Evolutionary conservation across 441 rosid genomes (phyloP).

Genomic region (Euphorbia celastroides): DNA sequence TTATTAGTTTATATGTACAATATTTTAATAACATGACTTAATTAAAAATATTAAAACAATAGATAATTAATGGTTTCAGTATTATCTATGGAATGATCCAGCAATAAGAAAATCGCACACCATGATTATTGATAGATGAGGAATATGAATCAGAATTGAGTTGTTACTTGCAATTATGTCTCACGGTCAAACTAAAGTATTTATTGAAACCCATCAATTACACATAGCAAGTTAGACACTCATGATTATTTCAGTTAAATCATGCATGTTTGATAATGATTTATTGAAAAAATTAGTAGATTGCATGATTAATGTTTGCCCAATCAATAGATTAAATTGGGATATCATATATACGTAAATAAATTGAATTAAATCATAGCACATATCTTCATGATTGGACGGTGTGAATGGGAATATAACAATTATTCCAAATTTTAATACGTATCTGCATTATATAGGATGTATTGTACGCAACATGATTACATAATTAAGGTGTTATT

Average conservation of each 20-base stretch:
- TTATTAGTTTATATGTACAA: too few relatives aligned
- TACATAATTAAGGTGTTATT: too few relatives aligned
- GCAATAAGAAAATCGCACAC: too few relatives aligned
- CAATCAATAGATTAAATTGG: background rate
- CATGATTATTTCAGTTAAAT: slow-evolving; percentile 10
- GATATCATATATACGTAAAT: background rate
- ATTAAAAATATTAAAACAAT: too few relatives aligned
- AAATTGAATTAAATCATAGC: background rate
- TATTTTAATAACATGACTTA: too few relatives aligned
- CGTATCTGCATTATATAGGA: background rate
- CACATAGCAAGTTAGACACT: background rate
- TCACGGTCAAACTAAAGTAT: background rate
- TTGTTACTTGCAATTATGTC: background rate
- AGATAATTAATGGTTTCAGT: too few relatives aligned
- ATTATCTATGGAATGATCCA: too few relatives aligned
- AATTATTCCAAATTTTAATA: background rate
- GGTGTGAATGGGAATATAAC: background rate
- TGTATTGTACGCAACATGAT: background rate
- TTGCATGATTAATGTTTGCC: slow-evolving; percentile 6
- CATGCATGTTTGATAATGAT: slow-evolving; percentile 12
- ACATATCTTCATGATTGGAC: background rate
- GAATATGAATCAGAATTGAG: background rate
- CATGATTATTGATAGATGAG: background rate
- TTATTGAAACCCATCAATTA: background rate
- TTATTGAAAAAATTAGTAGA: background rate